A percentile compares a stretch with the other conserved stretches of the same genome.
Conservation (phyloP, 805 yeast genomes). For the Cyberlindnera xishuangbannaensis region DNA sequence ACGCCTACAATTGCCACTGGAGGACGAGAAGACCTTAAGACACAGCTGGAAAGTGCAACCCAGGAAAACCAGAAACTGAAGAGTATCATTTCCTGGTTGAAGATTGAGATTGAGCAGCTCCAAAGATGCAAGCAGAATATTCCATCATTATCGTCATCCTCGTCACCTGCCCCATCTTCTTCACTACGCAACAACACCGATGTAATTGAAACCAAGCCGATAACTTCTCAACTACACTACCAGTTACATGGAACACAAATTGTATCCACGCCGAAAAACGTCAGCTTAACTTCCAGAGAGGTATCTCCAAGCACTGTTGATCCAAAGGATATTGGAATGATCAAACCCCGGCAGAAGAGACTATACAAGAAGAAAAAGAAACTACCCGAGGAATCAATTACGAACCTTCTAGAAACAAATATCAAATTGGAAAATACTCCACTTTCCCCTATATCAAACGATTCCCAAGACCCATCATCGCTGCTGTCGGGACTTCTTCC, state of each 20-base stretch:
- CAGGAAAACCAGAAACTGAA: constrained; percentile 40
- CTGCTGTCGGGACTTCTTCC: constrained; percentile 17
- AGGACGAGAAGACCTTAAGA: constrained; percentile 13
- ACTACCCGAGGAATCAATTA: constrained; percentile 3
- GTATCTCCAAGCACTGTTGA: constrained; percentile 20
- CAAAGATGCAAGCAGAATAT: constrained; percentile 5
- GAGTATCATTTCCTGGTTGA: constrained; percentile 34
- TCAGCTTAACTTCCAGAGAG: constrained; percentile 7
- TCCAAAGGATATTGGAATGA: constrained; percentile 20
- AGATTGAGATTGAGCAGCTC: constrained; percentile 32
- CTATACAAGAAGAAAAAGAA: constrained; percentile 22
- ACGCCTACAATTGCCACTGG: constrained; percentile 2
- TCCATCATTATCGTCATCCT: neutral
- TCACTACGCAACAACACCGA: too few species aligned
- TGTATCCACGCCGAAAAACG: constrained; percentile 9
- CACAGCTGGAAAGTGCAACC: constrained; percentile 36
- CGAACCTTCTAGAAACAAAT: neutral
- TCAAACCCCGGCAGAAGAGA: constrained; percentile 16
- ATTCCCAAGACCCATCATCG: too few species aligned
- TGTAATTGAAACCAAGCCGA: constrained; percentile 5
- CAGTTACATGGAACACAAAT: constrained; percentile 5
- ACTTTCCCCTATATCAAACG: constrained; percentile 17
- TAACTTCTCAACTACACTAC: constrained; percentile 8
- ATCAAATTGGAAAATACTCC: constrained; percentile 17
- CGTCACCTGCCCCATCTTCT: neutral